Evolutionary conservation across 805 yeast species (phyloP).

Genomic region (Barnettozyma pratensis): DNA sequence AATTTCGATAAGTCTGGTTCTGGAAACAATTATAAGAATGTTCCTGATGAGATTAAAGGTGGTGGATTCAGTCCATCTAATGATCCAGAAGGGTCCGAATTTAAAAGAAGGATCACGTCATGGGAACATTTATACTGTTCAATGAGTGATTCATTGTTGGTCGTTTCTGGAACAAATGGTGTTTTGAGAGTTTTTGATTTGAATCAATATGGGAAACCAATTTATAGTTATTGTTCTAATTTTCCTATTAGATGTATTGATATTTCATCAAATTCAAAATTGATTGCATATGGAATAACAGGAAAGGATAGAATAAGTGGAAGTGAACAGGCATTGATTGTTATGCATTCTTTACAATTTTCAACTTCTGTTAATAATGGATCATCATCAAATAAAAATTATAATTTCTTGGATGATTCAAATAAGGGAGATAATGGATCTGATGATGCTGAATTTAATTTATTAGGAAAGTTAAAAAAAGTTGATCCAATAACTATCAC

Average conservation of each 20-base stretch:
- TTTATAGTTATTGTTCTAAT: slow-evolving; percentile 63
- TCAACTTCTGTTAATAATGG: not conserved
- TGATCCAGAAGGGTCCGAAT: slow-evolving; percentile 14
- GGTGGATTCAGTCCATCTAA: slow-evolving; percentile 10
- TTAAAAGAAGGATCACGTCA: slow-evolving; percentile 28
- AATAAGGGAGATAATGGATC: slow-evolving; percentile 1
- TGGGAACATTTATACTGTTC: slow-evolving; percentile 63
- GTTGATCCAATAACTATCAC: slow-evolving; percentile 68
- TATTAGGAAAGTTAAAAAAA: slow-evolving; percentile 19
- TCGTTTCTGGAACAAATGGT: slow-evolving; percentile 69
- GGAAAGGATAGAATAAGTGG: slow-evolving; percentile 68
- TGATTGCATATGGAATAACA: slow-evolving; percentile 77
- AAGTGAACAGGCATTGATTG: slow-evolving; percentile 71
- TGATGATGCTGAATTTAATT: slow-evolving; percentile 3
- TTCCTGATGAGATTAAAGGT: slow-evolving; percentile 15
- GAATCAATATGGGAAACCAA: slow-evolving; percentile 48
- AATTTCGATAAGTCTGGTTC: slow-evolving; percentile 34
- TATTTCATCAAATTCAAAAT: slow-evolving; percentile 55
- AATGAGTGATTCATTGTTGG: slow-evolving; percentile 51
- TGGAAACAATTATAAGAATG: slow-evolving; percentile 9
- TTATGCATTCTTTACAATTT: slow-evolving; percentile 41
- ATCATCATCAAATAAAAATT: not conserved
- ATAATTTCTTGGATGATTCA: not conserved
- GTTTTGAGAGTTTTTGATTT: slow-evolving; percentile 62
- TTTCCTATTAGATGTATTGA: slow-evolving; percentile 80